Base-by-base conservation (phyloP, 768 basidiomycete species). In the Russula olivacea region DNA sequence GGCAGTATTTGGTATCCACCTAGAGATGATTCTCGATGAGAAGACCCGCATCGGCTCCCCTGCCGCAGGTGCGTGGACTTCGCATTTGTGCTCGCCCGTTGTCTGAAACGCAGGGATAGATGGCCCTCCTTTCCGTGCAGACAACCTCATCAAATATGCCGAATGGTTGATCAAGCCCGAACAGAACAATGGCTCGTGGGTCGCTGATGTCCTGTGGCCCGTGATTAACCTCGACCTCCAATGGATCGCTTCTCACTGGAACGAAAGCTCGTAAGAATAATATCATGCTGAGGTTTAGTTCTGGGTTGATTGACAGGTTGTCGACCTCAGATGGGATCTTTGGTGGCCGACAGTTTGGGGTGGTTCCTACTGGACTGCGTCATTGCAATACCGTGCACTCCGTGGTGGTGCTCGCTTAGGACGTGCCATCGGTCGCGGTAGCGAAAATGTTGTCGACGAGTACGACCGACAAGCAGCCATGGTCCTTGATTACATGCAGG, bases 281-380 rank as follows among this genome's bases (percentile, higher is more conserved):
- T 52, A 10, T 47, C 19, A 14, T 34, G 5, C 14, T 0, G 9
- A 14, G 19, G 0, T 36, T 6, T 21, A 3, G 8, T 53, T 17
- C 21, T 23, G 34, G 14, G 21, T 5, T 45, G 17, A 23, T 28
- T 57, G 23, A 52, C 23, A 8, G 6, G n/a, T 19, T 25, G 19
- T 32, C 4, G 14, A 12, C 30, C 21, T 23, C 28, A 62, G 64
- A 21, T 62, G 54, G 55, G 55, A 62, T 57, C 64, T 58, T 23
- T 65, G 64, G 61, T 65, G 61, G 65, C 61, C 61, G 10, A 47
- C 61, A 1, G 57, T 66, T 36, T 66, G 61, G 65, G 57, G 65
- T 2, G 62, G 61, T 3, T 66, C 65, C 4, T 64, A 57, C 38
- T 66, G 65, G 65, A 66, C 65, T 4, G 61, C 65, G 5, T 66